Evolutionary conservation across 345 rosid genomes (phyloP), one percentile per base, ranked within the genome.

Genomic region (Murraya koenigii): DNA sequence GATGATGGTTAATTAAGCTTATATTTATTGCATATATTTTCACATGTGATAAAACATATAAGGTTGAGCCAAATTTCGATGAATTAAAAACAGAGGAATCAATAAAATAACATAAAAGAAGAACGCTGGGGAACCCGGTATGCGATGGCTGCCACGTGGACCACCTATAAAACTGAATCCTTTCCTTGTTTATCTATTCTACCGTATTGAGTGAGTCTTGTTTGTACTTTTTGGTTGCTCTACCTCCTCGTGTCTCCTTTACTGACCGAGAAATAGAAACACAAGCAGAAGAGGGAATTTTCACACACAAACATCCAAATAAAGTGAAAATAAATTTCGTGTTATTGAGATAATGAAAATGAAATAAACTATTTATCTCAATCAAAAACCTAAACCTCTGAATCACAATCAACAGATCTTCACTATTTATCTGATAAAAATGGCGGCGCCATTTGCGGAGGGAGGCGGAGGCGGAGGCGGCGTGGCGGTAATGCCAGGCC

Each of bases 401-500:
- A 77, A 26, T 25, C 38, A 26, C 22, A 25, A 56, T 10, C 74
- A 13, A 56, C 67, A 68, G 67, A 67, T 58, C 74, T 28, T 66
- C 17, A 52, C 71, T 32, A n/a, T 7, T 54, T 38, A 22, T 75
- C 39, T 11, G 39, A 32, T 38, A 49, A 52, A 44, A 81, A 90
- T 90, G 94, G 86, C 89, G 75, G 82, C 92, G 10, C 94, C 92
- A 33, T 86, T 85, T 72, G 74, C 90, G 69, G 88, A 81, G 65
- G 88, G 72, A 75, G 70, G 70, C 19, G 76, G 66, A 36, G 86
- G 87, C 13, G 88, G 84, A 8, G 91, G 90, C 44, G 89, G 88
- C 23, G 86, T 86, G 60, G 89, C 90, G n/a, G 85, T 88, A 79
- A 86, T 90, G 90, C 86, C 91, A 6, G 90, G 91, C 22, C 86